Evolutionary conservation across 2,329 filamentous ascomycete species (phyloP), one percentile per base, ranked within the genome.

Genomic region (Whalleya microplaca): DNA sequence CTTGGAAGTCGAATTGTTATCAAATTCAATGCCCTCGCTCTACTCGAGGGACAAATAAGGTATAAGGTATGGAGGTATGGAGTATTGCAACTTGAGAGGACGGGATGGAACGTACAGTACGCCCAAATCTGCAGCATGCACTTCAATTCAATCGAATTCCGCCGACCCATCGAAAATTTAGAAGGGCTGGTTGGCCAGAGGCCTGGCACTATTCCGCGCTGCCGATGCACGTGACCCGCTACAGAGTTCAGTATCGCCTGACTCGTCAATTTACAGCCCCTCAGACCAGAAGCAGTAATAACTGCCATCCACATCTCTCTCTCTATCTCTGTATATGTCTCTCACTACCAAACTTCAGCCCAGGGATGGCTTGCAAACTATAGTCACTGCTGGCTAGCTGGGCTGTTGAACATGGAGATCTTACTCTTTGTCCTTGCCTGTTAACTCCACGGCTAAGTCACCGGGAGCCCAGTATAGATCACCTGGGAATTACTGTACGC

Each of bases 71-170:
- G n/a, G n/a, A n/a, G n/a, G n/a, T 59, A 21, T 27, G 3, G 43
- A 48, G 41, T 59, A 59, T 58, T 58, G 56, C 56, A 56, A 61
- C 53, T 55, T 56, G 44, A 53, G 55, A 61, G 52, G 50, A 37
- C 27, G 27, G 32, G 32, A 37, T 37, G 32, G 32, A 16, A 37
- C 32, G 23, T 27, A 27, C 23, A 4, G 23, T 27, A 27, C 23
- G 4, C 23, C 23, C 23, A 27, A 27, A 9, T 27, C 23, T 27
- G 9, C 23, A 4, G 23, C 9, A 37, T 37, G 32, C 32, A 37
- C 32, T 37, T 16, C 32, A 16, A 37, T 37, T 37, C n/a, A n/a
- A n/a, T n/a, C 32, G 32, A 37, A 37, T 37, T 3, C 14, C 9
- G 32, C 4, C 5, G 32, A 37, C 32, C 32, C 32, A 37, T 37